Conservation (phyloP, 768 basidiomycete genomes). For the Suillus tomentosus region DNA sequence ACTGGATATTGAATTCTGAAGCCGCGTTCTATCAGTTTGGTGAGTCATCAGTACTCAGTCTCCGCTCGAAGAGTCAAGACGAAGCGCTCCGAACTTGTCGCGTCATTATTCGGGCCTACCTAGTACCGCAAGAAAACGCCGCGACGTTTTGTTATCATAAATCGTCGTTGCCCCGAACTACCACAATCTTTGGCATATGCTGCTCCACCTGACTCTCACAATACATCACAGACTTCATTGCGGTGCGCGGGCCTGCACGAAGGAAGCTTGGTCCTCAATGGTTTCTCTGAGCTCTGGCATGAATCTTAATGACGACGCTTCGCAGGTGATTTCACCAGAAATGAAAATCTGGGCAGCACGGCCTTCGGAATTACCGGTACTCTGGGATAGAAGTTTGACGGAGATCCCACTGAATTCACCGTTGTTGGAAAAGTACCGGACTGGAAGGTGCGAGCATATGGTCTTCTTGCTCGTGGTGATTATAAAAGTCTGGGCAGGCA, state of each 20-base stretch:
- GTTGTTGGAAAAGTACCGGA: slow-evolving; percentile 43
- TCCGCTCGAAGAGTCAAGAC: not conserved
- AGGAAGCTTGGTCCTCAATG: not conserved
- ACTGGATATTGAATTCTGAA: not conserved
- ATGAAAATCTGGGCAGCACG: not conserved
- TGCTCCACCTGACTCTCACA: not conserved
- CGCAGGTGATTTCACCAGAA: not conserved
- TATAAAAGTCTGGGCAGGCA: slow-evolving; percentile 23
- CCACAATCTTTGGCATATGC: not conserved
- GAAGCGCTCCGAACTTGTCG: not conserved
- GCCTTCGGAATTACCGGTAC: not conserved
- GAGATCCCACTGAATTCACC: slow-evolving; percentile 33
- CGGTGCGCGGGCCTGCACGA: not conserved
- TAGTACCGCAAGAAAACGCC: not conserved
- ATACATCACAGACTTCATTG: not conserved
- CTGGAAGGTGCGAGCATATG: slow-evolving; percentile 40
- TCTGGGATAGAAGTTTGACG: slow-evolving; percentile 30
- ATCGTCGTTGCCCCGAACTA: not conserved
- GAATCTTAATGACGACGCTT: not conserved
- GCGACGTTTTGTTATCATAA: not conserved
- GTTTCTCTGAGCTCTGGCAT: not conserved
- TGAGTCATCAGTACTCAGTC: not conserved
- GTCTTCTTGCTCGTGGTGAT: slow-evolving; percentile 48
- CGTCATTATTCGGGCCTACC: not conserved
- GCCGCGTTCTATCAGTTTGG: not conserved